Evolutionary conservation across 495 filamentous ascomycete species (phyloP).

Genomic region (Trypethelium eluteriae): DNA sequence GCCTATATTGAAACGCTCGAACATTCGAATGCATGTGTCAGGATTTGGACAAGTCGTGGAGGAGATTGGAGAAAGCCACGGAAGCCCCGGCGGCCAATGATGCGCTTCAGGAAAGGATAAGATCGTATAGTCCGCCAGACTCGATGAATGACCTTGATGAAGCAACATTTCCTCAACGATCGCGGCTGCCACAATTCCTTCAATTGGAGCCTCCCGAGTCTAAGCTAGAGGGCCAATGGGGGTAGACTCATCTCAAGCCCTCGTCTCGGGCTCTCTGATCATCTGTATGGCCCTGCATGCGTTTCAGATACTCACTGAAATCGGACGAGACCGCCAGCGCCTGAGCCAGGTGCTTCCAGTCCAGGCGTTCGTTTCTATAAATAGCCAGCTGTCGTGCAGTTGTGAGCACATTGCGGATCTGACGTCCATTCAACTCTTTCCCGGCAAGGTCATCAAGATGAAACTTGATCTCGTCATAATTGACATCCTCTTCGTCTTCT

Average conservation of each 20-base stretch:
- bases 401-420: conserved; percentile 14
- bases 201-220: too few relatives aligned
- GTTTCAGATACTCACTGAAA: not conserved
- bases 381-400: conserved; percentile 4
- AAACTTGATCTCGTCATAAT: not conserved
- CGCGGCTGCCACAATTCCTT: too few relatives aligned
- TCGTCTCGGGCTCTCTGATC: conserved; percentile 5
- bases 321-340: not conserved
- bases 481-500: conserved; percentile 7
- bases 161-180: too few relatives aligned
- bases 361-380: not conserved
- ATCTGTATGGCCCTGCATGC: not conserved
- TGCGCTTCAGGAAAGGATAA: not conserved
- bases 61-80: not conserved
- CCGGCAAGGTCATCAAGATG: conserved; percentile 15
- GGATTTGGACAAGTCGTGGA: not conserved
- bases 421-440: conserved; percentile 11
- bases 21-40: not conserved
- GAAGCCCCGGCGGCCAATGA: not conserved
- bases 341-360: not conserved
- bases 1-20: not conserved
- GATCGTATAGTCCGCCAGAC: too few relatives aligned
- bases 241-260: not conserved
- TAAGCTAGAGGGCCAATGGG: too few relatives aligned
- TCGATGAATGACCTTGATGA: too few relatives aligned